Conservation (phyloP, 345 rosid genomes). For the Bruguiera sexangula region DNA sequence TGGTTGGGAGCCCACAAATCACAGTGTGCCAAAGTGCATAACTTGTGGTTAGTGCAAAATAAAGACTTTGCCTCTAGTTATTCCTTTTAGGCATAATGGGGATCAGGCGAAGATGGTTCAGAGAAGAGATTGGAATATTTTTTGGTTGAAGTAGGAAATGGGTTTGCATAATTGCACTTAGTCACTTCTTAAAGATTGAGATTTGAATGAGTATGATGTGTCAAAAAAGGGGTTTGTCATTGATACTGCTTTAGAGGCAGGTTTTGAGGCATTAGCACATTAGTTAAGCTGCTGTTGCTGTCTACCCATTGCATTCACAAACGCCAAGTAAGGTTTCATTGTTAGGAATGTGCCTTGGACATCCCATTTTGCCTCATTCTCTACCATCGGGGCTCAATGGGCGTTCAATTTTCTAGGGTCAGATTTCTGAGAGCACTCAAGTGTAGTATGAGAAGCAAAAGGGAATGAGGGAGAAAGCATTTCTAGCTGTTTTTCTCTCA, state of each 20-base stretch:
- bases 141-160: neutral
- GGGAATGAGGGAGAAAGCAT: no score
- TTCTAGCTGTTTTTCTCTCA: no score
- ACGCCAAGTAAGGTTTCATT: no score
- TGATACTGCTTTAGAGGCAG: neutral
- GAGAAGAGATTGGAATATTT: neutral
- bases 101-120: neutral
- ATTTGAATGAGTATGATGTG: neutral
- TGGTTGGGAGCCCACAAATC: neutral
- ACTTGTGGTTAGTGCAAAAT: neutral
- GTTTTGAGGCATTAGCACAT: neutral
- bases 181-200: conserved; percentile 5
- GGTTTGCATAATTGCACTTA: neutral
- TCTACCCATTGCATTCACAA: neutral
- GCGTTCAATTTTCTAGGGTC: no score
- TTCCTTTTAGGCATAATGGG: neutral
- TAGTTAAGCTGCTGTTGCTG: neutral
- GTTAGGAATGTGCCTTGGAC: no score
- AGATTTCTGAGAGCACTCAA: no score
- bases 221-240: neutral
- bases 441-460: no score
- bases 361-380: no score
- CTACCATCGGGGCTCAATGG: no score
- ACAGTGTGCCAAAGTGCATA: neutral
- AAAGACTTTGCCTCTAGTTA: neutral